Conservation (phyloP, 345 rosid species). For the Cardiospermum halicacabum region DNA sequence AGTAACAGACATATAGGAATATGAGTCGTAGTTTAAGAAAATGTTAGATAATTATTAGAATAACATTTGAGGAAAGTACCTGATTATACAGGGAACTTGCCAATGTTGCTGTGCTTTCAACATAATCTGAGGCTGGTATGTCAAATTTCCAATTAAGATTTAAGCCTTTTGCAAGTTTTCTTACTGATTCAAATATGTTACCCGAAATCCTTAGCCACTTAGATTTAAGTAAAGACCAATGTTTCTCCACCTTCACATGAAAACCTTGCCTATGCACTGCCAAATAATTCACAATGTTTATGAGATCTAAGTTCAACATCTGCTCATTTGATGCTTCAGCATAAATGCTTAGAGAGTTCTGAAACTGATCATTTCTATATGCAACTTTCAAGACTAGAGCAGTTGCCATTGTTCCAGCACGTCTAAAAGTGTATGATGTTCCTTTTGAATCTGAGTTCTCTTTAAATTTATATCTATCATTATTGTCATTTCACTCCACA, state of each 20-base stretch:
- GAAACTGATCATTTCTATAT: constrained; percentile 37
- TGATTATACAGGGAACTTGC: constrained; percentile 85
- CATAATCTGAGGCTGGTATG: constrained; percentile 69
- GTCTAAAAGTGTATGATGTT: constrained; percentile 43
- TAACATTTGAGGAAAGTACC: constrained; percentile 32
- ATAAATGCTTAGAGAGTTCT: constrained; percentile 63
- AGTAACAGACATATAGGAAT: background rate
- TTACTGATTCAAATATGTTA: constrained; percentile 53
- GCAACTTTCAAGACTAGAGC: constrained; percentile 84
- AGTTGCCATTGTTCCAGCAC: constrained; percentile 45
- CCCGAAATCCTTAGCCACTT: constrained; percentile 57
- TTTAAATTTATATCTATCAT: constrained; percentile 15
- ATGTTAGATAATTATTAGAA: background rate
- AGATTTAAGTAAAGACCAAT: constrained; percentile 50
- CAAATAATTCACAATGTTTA: constrained; percentile 83
- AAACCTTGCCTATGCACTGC: constrained; percentile 90
- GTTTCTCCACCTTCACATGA: constrained; percentile 63
- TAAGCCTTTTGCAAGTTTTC: constrained; percentile 48
- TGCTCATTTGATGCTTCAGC: constrained; percentile 98
- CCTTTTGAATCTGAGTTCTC: constrained; percentile 19
- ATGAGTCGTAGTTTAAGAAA: background rate
- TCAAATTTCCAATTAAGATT: constrained; percentile 78
- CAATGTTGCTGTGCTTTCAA: constrained; percentile 81
- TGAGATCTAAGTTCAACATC: constrained; percentile 96
- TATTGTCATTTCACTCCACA: constrained; percentile 25